phyloP scores from a whole-genome alignment of 164 flowering plant species.

The Piper longum region DNA sequence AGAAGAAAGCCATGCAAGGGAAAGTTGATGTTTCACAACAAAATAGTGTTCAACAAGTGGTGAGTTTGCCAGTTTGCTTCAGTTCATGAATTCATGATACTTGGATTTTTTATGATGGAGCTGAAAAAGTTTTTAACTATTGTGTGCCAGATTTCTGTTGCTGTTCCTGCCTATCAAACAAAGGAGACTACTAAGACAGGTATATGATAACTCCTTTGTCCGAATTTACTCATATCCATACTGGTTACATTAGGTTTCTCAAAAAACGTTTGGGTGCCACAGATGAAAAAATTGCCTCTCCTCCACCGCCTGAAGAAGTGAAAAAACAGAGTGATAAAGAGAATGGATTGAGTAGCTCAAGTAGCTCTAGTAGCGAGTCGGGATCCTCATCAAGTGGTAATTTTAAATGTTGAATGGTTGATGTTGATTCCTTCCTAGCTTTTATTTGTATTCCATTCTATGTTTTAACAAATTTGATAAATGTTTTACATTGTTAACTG shows the following conservation, averaged over 20 bases:
- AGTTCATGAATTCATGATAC: background rate
- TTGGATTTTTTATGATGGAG: background rate
- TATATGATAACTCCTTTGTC: conserved; percentile 4
- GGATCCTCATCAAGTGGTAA: conserved; percentile 88
- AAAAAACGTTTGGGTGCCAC: conserved; percentile 4
- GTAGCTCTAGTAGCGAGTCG: conserved; percentile 78
- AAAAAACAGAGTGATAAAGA: conserved; percentile 36
- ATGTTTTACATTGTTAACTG: background rate
- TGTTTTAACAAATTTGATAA: background rate
- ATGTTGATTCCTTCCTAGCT: no score
- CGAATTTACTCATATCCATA: background rate
- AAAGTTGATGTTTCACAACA: conserved; percentile 17
- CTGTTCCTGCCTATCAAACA: conserved; percentile 11
- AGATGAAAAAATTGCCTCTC: conserved; percentile 34
- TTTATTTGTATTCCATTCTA: no score
- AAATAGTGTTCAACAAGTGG: conserved; percentile 11
- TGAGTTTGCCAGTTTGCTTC: conserved; percentile 4
- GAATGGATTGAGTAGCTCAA: conserved; percentile 58
- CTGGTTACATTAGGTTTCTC: background rate
- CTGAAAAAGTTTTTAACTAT: background rate
- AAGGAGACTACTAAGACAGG: conserved; percentile 25
- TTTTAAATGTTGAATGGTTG: background rate
- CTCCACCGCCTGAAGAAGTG: conserved; percentile 31
- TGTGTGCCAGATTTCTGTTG: conserved; percentile 22
- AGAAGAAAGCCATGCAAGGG: conserved; percentile 34